Percentiles rank a stretch among this genome's conserved stretches.
phyloP scores from a whole-genome alignment of 2,329 filamentous ascomycete species.

The Paecilomyces niveus region DNA sequence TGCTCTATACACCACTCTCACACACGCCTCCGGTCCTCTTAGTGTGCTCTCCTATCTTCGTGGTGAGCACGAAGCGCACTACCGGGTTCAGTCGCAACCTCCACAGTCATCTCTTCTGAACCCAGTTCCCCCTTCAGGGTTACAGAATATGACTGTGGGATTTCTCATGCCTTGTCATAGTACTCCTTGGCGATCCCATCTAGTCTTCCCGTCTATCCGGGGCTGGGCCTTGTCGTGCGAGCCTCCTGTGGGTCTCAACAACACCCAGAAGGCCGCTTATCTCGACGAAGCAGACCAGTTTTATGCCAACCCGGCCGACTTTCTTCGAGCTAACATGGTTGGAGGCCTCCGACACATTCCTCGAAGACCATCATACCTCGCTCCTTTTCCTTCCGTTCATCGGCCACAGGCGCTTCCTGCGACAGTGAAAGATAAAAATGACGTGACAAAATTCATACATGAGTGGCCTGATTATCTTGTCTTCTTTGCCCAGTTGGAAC shows the following conservation, averaged over 20 bases:
- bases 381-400: slow-evolving; percentile 2
- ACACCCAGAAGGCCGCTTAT: slow-evolving; percentile 58
- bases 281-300: slow-evolving; percentile 88
- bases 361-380: slow-evolving; percentile 23
- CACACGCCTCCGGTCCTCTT: slow-evolving; percentile 76
- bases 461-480: slow-evolving; percentile 43
- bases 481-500: slow-evolving; percentile 54
- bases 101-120: slow-evolving; percentile 7
- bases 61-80: slow-evolving; percentile 58
- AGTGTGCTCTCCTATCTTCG: slow-evolving; percentile 69
- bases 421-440: neutral
- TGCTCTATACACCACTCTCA: slow-evolving; percentile 63
- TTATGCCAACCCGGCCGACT: slow-evolving; percentile 59
- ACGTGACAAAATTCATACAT: slow-evolving; percentile 15
- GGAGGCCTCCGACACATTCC: slow-evolving; percentile 28
- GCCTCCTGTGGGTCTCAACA: slow-evolving; percentile 65
- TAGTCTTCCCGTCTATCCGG: slow-evolving; percentile 65
- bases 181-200: slow-evolving; percentile 87
- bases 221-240: slow-evolving; percentile 88
- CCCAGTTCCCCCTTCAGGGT: neutral
- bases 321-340: slow-evolving; percentile 50
- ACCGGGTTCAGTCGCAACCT: slow-evolving; percentile 36
- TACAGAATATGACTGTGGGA: slow-evolving; percentile 47
- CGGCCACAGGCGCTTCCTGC: neutral
- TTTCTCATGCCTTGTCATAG: slow-evolving; percentile 96